Percentiles rank a stretch among this genome's conserved stretches.
Conservation (phyloP, 202 grass and related monocot species). For the Carex sylvatica region DNA sequence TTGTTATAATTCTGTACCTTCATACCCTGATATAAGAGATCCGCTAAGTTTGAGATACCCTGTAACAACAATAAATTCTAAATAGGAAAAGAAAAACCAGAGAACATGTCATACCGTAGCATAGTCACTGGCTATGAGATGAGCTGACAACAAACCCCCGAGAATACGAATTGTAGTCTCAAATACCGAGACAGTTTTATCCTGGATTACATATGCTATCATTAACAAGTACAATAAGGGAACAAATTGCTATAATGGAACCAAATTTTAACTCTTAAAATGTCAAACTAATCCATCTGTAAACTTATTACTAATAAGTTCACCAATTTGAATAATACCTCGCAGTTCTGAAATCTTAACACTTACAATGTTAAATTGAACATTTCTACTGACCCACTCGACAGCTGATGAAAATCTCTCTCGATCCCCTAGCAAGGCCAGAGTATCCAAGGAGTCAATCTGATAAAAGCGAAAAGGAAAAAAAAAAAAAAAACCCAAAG, state of each 20-base stretch:
- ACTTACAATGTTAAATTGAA: constrained; percentile 96
- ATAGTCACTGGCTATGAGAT: constrained; percentile 93
- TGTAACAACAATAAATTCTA: constrained; percentile 22
- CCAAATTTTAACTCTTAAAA: background rate
- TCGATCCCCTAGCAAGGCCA: constrained; percentile 80
- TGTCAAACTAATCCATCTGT: background rate
- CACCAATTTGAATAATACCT: background rate
- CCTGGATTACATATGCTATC: constrained; percentile 40
- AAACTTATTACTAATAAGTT: constrained; percentile 1
- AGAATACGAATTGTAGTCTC: constrained; percentile 97
- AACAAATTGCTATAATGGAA: constrained; percentile 17
- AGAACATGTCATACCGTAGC: constrained; percentile 57
- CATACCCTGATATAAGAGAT: constrained; percentile 60
- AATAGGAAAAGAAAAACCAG: background rate
- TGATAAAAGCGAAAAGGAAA: constrained; percentile 13
- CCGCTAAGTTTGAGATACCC: constrained; percentile 27
- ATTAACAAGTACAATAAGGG: background rate
- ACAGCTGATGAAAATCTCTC: constrained; percentile 71
- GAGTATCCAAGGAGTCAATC: constrained; percentile 95
- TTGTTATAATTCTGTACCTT: constrained; percentile 80
- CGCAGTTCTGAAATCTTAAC: constrained; percentile 1
- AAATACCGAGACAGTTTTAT: constrained; percentile 97
- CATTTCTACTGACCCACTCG: constrained; percentile 91
- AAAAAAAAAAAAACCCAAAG: constrained; percentile 12
- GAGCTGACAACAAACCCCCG: constrained; percentile 83